phyloP scores from a whole-genome alignment of 371 early-diverging fungal species.

The Saksenaea oblongispora region DNA sequence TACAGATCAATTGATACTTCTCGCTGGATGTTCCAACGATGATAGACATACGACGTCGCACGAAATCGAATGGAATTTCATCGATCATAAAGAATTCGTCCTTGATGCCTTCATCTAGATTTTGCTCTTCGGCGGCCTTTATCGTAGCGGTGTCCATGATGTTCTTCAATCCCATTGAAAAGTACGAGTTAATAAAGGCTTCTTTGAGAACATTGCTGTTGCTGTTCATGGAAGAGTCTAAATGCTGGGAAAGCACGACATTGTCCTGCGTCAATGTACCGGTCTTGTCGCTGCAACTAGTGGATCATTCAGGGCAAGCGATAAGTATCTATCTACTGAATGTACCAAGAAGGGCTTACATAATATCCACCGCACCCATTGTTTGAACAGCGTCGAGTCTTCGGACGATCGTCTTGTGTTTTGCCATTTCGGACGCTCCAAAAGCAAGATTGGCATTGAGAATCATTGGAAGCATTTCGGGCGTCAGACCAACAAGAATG shows the following conservation, averaged over 20 bases:
- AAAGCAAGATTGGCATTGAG: slow-evolving; percentile 45
- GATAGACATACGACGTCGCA: slow-evolving; percentile 44
- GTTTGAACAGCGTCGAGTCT: slow-evolving; percentile 39
- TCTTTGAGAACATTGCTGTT: slow-evolving; percentile 24
- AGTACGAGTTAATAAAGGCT: slow-evolving; percentile 40
- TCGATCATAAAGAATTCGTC: slow-evolving; percentile 23
- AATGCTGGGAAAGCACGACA: slow-evolving; percentile 29
- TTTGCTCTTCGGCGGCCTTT: slow-evolving; percentile 8
- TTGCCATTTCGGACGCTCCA: slow-evolving; percentile 38
- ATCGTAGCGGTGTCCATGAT: slow-evolving; percentile 38
- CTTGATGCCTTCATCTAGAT: not conserved
- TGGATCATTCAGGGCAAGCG: too few relatives aligned
- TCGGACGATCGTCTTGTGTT: slow-evolving; percentile 41
- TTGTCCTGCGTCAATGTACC: slow-evolving; percentile 45
- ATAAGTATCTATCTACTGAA: not conserved
- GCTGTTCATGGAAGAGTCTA: slow-evolving; percentile 25
- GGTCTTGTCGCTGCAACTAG: slow-evolving; percentile 47
- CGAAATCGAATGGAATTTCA: slow-evolving; percentile 49
- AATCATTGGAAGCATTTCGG: slow-evolving; percentile 53
- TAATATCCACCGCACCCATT: slow-evolving; percentile 36
- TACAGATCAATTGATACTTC: slow-evolving; percentile 30
- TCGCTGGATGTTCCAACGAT: slow-evolving; percentile 15
- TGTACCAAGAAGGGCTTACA: slow-evolving; percentile 14
- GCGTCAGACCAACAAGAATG: slow-evolving; percentile 47
- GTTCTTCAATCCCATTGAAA: slow-evolving; percentile 45